Conservation (phyloP, 352 stramenopile genomes). For the Globisporangium carolinianum region DNA sequence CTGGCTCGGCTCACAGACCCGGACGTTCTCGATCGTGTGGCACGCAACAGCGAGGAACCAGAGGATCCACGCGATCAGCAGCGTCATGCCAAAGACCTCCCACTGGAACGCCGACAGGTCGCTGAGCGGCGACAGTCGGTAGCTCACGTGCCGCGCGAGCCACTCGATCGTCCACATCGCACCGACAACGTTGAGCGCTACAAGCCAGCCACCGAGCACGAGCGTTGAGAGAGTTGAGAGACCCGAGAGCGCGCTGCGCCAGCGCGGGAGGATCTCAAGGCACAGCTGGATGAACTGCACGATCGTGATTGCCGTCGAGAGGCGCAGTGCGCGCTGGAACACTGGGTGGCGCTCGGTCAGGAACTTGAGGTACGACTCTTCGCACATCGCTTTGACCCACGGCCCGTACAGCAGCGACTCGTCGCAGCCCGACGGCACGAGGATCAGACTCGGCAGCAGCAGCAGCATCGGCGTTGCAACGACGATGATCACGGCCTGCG, state of each 20-base stretch:
- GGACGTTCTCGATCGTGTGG: conserved; percentile 48
- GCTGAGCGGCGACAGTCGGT: conserved; percentile 66
- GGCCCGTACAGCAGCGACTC: conserved; percentile 21
- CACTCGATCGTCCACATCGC: conserved; percentile 73
- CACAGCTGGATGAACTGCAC: conserved; percentile 84
- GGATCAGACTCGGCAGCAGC: conserved; percentile 68
- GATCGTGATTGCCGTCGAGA: conserved; percentile 76
- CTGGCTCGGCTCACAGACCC: conserved; percentile 51
- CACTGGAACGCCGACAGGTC: conserved; percentile 55
- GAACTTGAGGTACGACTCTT: conserved; percentile 82
- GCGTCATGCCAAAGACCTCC: conserved; percentile 77
- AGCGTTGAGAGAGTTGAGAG: conserved; percentile 50
- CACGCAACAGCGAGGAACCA: conserved; percentile 75
- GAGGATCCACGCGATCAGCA: conserved; percentile 73
- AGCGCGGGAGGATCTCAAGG: conserved; percentile 70
- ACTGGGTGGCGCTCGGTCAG: conserved; percentile 75
- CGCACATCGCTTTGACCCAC: conserved; percentile 52
- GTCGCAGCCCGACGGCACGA: conserved; percentile 57
- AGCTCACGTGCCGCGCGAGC: conserved; percentile 59
- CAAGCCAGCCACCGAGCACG: conserved; percentile 44
- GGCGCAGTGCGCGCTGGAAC: conserved; percentile 74
- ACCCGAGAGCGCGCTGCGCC: conserved; percentile 50
- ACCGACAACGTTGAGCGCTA: conserved; percentile 54
- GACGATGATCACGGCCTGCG: conserved; percentile 74
- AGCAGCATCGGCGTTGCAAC: conserved; percentile 67